Conservation (phyloP, 768 basidiomycete genomes). For the Daedalea quercina region DNA sequence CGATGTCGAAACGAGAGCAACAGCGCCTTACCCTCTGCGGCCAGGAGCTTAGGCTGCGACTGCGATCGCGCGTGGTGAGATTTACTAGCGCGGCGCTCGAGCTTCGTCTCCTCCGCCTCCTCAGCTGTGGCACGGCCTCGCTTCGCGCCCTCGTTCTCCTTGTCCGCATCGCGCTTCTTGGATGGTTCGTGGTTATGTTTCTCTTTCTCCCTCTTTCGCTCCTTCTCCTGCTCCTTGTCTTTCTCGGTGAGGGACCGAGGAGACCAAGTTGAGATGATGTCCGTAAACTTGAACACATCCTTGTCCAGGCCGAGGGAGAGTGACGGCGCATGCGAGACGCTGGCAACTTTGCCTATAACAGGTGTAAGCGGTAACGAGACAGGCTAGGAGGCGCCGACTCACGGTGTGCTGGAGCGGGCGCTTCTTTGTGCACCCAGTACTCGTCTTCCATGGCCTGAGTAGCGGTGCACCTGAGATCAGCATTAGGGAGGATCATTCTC, state of each 20-base stretch:
- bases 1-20: not conserved
- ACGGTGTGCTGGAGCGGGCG: constrained; percentile 34
- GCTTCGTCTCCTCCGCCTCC: not conserved
- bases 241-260: constrained; percentile 16
- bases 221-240: constrained; percentile 8
- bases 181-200: not conserved
- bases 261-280: constrained; percentile 30
- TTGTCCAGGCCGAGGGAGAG: constrained; percentile 23
- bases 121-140: not conserved
- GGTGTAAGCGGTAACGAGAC: not conserved
- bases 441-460: constrained; percentile 55
- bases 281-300: constrained; percentile 25
- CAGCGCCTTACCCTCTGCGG: constrained; percentile 12
- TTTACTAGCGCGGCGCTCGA: not conserved
- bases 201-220: constrained; percentile 1
- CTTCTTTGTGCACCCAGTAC: constrained; percentile 47
- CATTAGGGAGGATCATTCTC: constrained; percentile 78
- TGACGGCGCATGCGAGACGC: constrained; percentile 16
- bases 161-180: constrained; percentile 8
- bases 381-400: constrained; percentile 19
- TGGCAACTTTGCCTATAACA: constrained; percentile 29
- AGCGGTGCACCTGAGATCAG: constrained; percentile 72
- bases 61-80: constrained; percentile 20
- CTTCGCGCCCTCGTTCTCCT: constrained; percentile 3
- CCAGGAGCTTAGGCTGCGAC: constrained; percentile 30